Evolutionary conservation across 305 asterid genomes (phyloP).

Genomic region (Plantago lanceolata): DNA sequence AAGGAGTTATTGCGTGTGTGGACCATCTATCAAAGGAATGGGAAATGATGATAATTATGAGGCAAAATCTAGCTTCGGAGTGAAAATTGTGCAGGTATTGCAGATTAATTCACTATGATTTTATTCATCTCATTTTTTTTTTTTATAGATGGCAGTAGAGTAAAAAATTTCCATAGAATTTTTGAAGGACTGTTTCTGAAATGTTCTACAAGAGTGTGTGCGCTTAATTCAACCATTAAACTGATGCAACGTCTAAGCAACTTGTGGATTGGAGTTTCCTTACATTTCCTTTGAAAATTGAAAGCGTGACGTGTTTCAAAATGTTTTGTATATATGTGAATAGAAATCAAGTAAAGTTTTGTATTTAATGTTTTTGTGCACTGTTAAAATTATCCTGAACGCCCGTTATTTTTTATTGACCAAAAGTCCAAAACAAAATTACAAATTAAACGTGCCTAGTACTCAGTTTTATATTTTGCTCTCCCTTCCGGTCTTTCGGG

Average conservation of each 20-base stretch:
- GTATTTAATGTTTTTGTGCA: too few relatives aligned
- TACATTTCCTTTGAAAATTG: not conserved
- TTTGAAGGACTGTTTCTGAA: not conserved
- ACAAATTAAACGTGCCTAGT: not conserved
- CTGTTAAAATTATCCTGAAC: too few relatives aligned
- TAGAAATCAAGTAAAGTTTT: too few relatives aligned
- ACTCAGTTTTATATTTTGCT: not conserved
- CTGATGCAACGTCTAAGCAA: too few relatives aligned
- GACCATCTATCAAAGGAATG: slow-evolving; percentile 82
- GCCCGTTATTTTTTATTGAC: not conserved
- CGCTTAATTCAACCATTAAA: not conserved
- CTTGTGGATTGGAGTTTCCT: not conserved
- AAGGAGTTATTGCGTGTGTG: slow-evolving; percentile 82
- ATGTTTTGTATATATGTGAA: not conserved
- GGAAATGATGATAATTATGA: slow-evolving; percentile 83
- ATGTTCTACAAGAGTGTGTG: not conserved
- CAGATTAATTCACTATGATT: too few relatives aligned
- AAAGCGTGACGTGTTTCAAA: too few relatives aligned
- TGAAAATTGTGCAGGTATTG: slow-evolving; percentile 97
- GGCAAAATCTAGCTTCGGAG: slow-evolving; percentile 89
- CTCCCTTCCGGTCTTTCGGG: slow-evolving; percentile 11
- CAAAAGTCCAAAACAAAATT: too few relatives aligned
- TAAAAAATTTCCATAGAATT: not conserved
- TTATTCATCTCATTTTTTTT: slow-evolving; percentile 10
- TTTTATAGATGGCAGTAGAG: slow-evolving; percentile 13